Conservation (phyloP, 306 rosid species). For the Inga laurina region DNA sequence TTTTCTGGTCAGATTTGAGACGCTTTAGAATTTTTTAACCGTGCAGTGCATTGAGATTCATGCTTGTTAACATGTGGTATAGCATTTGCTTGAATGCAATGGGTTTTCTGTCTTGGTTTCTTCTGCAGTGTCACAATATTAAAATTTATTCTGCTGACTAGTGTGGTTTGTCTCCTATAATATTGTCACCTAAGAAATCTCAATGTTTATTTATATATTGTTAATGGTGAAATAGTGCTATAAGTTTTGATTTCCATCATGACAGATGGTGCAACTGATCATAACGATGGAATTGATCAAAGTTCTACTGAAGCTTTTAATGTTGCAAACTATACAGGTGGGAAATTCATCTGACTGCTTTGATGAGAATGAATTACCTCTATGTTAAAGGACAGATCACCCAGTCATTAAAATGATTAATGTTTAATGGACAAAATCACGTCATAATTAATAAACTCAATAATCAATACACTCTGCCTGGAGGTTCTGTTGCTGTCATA, state of each 20-base stretch:
- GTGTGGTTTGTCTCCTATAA: conserved; percentile 16
- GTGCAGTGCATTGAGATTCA: not conserved
- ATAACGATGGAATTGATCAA: conserved; percentile 20
- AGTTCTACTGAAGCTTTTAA: conserved; percentile 32
- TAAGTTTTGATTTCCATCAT: conserved; percentile 29
- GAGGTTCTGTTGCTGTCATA: conserved; percentile 7
- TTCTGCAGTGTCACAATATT: not conserved
- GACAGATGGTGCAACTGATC: conserved; percentile 39
- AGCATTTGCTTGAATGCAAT: conserved; percentile 26
- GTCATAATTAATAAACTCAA: conserved; percentile 23
- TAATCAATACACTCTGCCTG: conserved; percentile 15
- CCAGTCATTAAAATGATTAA: not conserved
- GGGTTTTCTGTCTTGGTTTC: not conserved
- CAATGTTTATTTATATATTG: not conserved
- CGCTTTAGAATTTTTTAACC: not conserved
- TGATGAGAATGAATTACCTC: conserved; percentile 32
- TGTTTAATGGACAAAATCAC: not conserved
- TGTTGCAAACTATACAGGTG: conserved; percentile 27
- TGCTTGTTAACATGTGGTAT: conserved; percentile 4
- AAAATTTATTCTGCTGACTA: not conserved
- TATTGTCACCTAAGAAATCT: conserved; percentile 2
- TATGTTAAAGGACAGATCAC: conserved; percentile 21
- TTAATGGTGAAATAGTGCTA: conserved; percentile 5
- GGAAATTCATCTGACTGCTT: conserved; percentile 32
- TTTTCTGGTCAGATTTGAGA: not conserved